phyloP scores from a whole-genome alignment of 805 yeast species.

The Maudiozyma barnettii region DNA sequence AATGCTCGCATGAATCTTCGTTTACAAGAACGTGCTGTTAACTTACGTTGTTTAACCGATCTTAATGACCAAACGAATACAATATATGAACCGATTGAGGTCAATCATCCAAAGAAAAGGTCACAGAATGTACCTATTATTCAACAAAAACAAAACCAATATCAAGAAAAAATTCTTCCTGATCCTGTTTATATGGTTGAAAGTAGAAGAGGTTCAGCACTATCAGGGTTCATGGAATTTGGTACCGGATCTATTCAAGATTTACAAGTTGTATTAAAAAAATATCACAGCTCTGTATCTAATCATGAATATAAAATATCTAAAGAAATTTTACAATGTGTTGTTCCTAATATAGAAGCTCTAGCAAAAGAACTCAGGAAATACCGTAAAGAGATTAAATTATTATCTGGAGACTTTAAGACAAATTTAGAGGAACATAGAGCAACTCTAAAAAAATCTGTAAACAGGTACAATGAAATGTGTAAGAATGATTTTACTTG shows the following conservation, averaged over 20 bases:
- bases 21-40: slow-evolving; percentile 54
- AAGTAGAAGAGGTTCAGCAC: slow-evolving; percentile 12
- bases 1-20: slow-evolving; percentile 52
- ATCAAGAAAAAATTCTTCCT: background rate
- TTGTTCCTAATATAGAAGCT: slow-evolving; percentile 48
- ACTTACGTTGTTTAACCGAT: slow-evolving; percentile 29
- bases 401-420: slow-evolving; percentile 51
- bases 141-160: slow-evolving; percentile 4
- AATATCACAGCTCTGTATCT: slow-evolving; percentile 51
- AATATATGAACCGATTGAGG: slow-evolving; percentile 33
- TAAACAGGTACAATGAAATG: slow-evolving; percentile 35
- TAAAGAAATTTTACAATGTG: slow-evolving; percentile 42
- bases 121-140: slow-evolving; percentile 14
- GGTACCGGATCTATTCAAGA: slow-evolving; percentile 73
- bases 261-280: slow-evolving; percentile 55
- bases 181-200: background rate
- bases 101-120: slow-evolving; percentile 6
- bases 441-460: slow-evolving; percentile 48
- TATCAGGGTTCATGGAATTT: slow-evolving; percentile 50
- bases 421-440: slow-evolving; percentile 48
- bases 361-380: slow-evolving; percentile 55
- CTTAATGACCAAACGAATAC: slow-evolving; percentile 23
- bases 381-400: slow-evolving; percentile 71
- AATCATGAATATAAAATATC: slow-evolving; percentile 42
- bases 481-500: slow-evolving; percentile 22